Evolutionary conservation across 768 basidiomycete species (phyloP), one percentile per base, ranked within the genome.

Genomic region (Panaeolus papilionaceus): DNA sequence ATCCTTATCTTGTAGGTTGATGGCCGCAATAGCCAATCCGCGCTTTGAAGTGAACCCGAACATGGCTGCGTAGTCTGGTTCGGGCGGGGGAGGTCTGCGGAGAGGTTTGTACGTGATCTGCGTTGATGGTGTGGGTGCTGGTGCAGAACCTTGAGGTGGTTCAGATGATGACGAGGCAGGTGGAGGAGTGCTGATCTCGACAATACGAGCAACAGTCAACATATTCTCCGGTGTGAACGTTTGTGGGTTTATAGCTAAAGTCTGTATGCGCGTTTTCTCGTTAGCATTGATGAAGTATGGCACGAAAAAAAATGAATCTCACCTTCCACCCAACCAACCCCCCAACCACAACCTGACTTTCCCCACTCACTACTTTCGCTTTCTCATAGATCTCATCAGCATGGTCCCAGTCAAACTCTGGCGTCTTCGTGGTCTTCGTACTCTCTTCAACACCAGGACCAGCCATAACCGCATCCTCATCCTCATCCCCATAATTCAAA

Each of bases 141-240:
- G n/a, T n/a, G n/a, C n/a, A n/a, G n/a, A n/a, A n/a, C n/a, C n/a
- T n/a, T n/a, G n/a, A n/a, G n/a, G n/a, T n/a, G n/a, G n/a, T n/a
- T n/a, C 28, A 33, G 28, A 33, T 9, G 76, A 67, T 8, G 66
- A 70, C 26, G 71, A 71, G 14, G 79, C 20, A 12, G 63, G 47
- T 33, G 68, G 69, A 12, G 66, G 28, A 26, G 11, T 16, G 0
- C 67, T 62, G 3, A 74, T 62, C 62, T 71, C 67, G 23, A 77
- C 58, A 39, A 91, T 77, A 0, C 75, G 76, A 0, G 79, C 88
- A 2, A 88, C 68, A n/a, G 77, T 80, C 20, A 90, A 72, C 66
- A 91, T 71, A 12, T 84, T 74, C 68, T 90, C 91, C 0, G 91
- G 91, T 4, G 88, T 84, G 63, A 83, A 84, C 3, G 89, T 91